Evolutionary conservation across 495 filamentous ascomycete genomes (phyloP), one percentile per base, ranked within the genome.

Genomic region (Staphylotrichum longicolle): DNA sequence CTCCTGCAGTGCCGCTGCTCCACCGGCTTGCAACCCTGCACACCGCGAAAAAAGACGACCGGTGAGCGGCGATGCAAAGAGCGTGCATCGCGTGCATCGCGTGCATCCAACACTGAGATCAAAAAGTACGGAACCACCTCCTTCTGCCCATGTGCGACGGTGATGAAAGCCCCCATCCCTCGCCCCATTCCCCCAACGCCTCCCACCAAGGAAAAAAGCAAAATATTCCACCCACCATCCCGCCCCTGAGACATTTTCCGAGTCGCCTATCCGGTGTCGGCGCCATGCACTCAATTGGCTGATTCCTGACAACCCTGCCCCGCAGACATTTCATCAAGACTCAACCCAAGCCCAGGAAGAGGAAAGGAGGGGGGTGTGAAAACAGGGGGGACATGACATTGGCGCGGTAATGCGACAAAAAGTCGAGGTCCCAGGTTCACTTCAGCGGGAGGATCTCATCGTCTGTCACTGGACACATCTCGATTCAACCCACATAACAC

Each of bases 281-380:
- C 57, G 54, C 61, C 12, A 50, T 55, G 48, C 57, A 50, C 61
- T 42, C 55, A 58, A 65, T 68, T 68, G 66, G 65, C 61, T 57
- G 35, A 61, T 54, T 62, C 42, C 37, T 54, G 9, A 30, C 45
- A 46, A 20, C 33, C 57, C 15, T 56, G 57, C 58, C 59, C 59
- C 58, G 58, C 62, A 57, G 46, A 57, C 53, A 44, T 4, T n/a
- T 33, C 27, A 50, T 33, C 34, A 48, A 15, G 59, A 8, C 8
- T 45, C 45, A 44, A 47, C 53, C 51, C 33, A 46, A 56, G n/a
- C 11, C 45, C 30, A 34, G 8, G 34, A 49, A 51, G 30, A 46
- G 49, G 49, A 53, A 53, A 53, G 49, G 40, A 53, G 57, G 48
- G 49, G 39, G 30, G 40, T 52, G 48, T 52, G 57, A 60, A 12